Percentiles rank a stretch among this genome's conserved stretches.
phyloP scores from a whole-genome alignment of 805 yeast genomes.

The Ogataea methylovora region DNA sequence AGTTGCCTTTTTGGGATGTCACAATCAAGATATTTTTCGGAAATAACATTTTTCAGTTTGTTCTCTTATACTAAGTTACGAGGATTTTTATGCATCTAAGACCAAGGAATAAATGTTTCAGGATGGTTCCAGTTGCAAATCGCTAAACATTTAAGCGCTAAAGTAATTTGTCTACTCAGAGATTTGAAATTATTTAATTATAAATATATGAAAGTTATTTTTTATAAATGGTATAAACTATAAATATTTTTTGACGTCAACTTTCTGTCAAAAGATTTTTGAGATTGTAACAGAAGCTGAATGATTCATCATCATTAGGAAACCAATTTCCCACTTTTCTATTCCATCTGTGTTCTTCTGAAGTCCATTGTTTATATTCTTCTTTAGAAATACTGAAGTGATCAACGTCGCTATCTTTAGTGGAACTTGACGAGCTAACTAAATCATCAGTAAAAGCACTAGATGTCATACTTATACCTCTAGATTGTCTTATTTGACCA shows the following conservation, averaged over 20 bases:
- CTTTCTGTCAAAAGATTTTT: conserved; percentile 21
- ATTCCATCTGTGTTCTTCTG: conserved; percentile 26
- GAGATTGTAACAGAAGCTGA: conserved; percentile 23
- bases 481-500: not conserved
- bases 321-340: conserved; percentile 30
- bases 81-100: too few relatives aligned
- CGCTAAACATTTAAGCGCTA: too few relatives aligned
- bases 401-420: not conserved
- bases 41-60: too few relatives aligned
- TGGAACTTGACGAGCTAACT: too few relatives aligned
- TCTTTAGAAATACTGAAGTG: conserved; percentile 18
- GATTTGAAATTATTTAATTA: too few relatives aligned
- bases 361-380: conserved; percentile 20
- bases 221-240: too few relatives aligned
- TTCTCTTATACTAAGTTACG: too few relatives aligned
- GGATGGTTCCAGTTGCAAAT: too few relatives aligned
- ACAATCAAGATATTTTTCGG: too few relatives aligned
- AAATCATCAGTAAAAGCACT: too few relatives aligned
- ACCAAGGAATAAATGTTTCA: too few relatives aligned
- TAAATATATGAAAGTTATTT: not conserved
- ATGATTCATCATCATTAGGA: conserved; percentile 17
- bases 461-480: not conserved
- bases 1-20: not conserved
- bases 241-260: not conserved
- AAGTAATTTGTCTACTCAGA: too few relatives aligned